These are phyloP conservation scores for Hypsizygus marmoreus DNA, from an alignment of 768 basidiomycete genomes.

Conservation along the genomic window DNA sequence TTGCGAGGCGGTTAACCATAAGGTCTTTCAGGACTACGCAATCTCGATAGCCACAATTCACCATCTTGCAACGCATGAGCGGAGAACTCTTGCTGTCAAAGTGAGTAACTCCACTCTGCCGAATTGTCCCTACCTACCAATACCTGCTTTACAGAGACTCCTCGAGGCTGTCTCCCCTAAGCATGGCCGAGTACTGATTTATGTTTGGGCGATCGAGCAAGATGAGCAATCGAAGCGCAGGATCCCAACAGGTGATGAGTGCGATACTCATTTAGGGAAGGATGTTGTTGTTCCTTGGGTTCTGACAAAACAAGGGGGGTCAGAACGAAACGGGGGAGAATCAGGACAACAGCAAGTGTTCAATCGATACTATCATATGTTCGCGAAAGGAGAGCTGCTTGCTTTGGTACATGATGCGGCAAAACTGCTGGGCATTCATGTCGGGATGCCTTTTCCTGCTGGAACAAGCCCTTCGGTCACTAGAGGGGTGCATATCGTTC, in stretches of 20 bases:
- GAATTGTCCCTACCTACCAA: background rate
- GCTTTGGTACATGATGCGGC: slow-evolving; percentile 67
- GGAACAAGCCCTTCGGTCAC: slow-evolving; percentile 17
- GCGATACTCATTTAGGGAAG: slow-evolving; percentile 42
- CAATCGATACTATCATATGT: slow-evolving; percentile 97
- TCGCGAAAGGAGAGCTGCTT: slow-evolving; percentile 75
- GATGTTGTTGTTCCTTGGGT: slow-evolving; percentile 96
- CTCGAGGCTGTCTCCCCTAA: slow-evolving; percentile 62
- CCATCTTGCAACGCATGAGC: slow-evolving; percentile 80
- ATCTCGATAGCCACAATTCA: slow-evolving; percentile 98
- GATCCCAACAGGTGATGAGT: slow-evolving; percentile 42
- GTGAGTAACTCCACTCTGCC: slow-evolving; percentile 38
- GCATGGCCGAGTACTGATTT: slow-evolving; percentile 84
- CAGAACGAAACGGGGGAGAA: slow-evolving; percentile 19
- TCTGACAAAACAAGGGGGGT: slow-evolving; percentile 37
- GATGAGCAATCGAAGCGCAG: slow-evolving; percentile 78
- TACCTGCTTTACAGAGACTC: slow-evolving; percentile 46
- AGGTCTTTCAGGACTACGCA: slow-evolving; percentile 74
- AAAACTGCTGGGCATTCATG: slow-evolving; percentile 48
- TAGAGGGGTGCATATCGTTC: slow-evolving; percentile 64
- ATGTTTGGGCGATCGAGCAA: slow-evolving; percentile 98
- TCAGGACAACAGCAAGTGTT: slow-evolving; percentile 48
- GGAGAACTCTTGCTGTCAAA: slow-evolving; percentile 74
- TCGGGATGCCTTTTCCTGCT: slow-evolving; percentile 38
- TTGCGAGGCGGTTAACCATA: background rate